Conservation (phyloP, 768 basidiomycete genomes). For the Podaxis sp. region DNA sequence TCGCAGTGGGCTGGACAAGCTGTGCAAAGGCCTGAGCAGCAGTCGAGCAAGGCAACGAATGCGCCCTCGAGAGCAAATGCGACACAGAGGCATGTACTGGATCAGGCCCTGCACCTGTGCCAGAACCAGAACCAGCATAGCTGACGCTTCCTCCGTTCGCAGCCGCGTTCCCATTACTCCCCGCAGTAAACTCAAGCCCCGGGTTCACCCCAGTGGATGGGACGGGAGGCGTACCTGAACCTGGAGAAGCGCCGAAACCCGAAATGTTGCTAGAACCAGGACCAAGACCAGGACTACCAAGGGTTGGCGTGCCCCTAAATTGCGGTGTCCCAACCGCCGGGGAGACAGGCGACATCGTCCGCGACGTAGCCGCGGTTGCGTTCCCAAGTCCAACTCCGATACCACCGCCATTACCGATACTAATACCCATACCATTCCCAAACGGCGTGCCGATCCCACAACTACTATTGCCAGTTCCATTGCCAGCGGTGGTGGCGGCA, state of each 20-base stretch:
- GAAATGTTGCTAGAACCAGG: background rate
- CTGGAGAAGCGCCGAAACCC: background rate
- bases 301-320: background rate
- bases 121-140: background rate
- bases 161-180: background rate
- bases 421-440: background rate
- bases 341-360: background rate
- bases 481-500: conserved; percentile 4
- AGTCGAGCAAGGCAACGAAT: conserved; percentile 72
- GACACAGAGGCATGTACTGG: conserved; percentile 61
- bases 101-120: conserved; percentile 30
- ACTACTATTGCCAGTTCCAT: background rate
- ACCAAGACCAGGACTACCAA: background rate
- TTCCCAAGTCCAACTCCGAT: background rate
- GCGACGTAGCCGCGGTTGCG: background rate
- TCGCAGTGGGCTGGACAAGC: conserved; percentile 70
- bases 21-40: conserved; percentile 74
- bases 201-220: background rate
- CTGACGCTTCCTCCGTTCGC: background rate
- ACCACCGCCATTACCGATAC: background rate
- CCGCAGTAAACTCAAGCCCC: background rate
- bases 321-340: background rate
- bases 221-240: background rate
- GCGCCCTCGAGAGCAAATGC: conserved; percentile 65
- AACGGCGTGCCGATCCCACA: no score